Evolutionary conservation across 306 rosid genomes (phyloP).

Genomic region (Dalbergia cochinchinensis): DNA sequence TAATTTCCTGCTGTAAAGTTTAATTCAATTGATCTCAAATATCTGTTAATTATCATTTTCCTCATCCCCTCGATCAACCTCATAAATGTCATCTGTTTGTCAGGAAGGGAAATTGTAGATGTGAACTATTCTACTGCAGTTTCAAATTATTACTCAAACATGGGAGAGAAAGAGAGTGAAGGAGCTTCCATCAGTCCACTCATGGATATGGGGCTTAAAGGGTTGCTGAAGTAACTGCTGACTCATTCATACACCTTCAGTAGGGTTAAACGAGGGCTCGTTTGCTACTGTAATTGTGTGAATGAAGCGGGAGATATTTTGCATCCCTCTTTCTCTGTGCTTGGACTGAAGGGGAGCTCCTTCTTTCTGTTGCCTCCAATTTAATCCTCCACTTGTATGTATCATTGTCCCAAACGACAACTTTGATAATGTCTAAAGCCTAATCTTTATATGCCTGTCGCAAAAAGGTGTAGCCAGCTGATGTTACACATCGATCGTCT

Average conservation of each 20-base stretch:
- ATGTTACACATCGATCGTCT: constrained; percentile 35
- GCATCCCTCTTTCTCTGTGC: constrained; percentile 52
- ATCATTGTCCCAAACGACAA: not conserved
- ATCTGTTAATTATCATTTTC: too few species aligned
- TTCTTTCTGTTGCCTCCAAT: constrained; percentile 53
- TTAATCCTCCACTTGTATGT: not conserved
- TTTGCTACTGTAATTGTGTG: constrained; percentile 44
- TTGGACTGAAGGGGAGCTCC: constrained; percentile 71
- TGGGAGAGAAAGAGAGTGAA: constrained; percentile 54
- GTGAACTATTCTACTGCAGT: not conserved
- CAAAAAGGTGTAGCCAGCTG: constrained; percentile 35
- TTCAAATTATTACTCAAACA: not conserved
- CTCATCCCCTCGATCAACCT: not conserved
- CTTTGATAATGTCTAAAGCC: not conserved
- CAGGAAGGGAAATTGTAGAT: too few species aligned
- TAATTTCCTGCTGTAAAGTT: not conserved
- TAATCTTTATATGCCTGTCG: not conserved
- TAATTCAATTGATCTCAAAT: too few species aligned
- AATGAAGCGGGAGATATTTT: constrained; percentile 51
- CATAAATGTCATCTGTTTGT: not conserved
- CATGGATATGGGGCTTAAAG: constrained; percentile 46
- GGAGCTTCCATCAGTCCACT: constrained; percentile 65
- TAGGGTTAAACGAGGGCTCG: not conserved
- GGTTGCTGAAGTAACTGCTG: constrained; percentile 51
- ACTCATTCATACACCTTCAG: constrained; percentile 45